Evolutionary conservation across 257 asterid species (phyloP), one percentile per base, ranked within the genome.

Genomic region (Plantago major): DNA sequence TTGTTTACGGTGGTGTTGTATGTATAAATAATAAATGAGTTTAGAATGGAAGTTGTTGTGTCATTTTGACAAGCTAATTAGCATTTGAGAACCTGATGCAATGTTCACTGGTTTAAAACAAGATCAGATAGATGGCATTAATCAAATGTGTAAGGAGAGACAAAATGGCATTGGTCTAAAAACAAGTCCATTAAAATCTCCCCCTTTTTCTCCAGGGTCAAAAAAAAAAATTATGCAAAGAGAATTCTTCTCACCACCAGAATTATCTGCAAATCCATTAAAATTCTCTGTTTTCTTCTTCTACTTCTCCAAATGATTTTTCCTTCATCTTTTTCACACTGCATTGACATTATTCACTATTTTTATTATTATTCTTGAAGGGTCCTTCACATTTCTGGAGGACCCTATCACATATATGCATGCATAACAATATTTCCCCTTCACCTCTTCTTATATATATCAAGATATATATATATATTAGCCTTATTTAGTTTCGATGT

Each of bases 311-410:
- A 61, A 74, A 78, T 78, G 84, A 74, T 65, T 63, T 68, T 63
- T 63, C 62, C 65, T 62, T 59, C 67, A 70, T 63, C 68, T 2
- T 16, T 18, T 30, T 10, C 30, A 22, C 45, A 22, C 4, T 40
- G 12, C 9, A 61, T 62, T 22, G 1, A 42, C 44, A 43, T 16
- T 48, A 60, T 79, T 60, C 75, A 56, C 57, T 64, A 48, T 69
- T 65, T 55, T 67, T 63, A 61, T 63, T 55, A 37, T 44, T 65
- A 50, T 60, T 22, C 26, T 22, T 22, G 26, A 51, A 22, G 94
- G 90, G 17, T 81, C 94, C 96, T 85, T 79, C 94, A 69, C 62
- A 73, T 68, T 66, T 45, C 85, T 74, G 95, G 91, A 84, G 90
- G 95, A 75, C 95, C 95, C 88, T 71, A 43, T 44, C 57, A 55